Percentiles rank a stretch among this genome's conserved stretches.
These are phyloP conservation scores for Chloranthus sessilifolius DNA, from an alignment of 164 flowering plant genomes.

Conservation along the genomic window DNA sequence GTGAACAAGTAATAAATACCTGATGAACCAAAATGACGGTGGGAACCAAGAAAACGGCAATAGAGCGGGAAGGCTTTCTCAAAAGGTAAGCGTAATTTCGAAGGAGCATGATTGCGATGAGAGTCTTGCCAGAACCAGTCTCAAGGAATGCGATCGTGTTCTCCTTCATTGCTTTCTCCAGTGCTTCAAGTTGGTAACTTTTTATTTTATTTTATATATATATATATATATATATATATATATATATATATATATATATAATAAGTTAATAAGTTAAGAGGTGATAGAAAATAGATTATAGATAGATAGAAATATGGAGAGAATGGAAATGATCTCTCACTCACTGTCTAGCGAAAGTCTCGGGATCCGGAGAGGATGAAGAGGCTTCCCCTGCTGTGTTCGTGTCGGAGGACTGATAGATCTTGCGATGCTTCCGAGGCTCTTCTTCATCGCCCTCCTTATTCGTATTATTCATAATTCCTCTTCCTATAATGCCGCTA, in stretches of 20 bases:
- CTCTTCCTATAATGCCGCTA: too few relatives aligned
- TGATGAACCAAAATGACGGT: conserved; percentile 66
- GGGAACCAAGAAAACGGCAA: conserved; percentile 75
- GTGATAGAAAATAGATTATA: too few relatives aligned
- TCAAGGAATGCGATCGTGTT: conserved; percentile 82
- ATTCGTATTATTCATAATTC: too few relatives aligned
- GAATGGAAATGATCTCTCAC: too few relatives aligned
- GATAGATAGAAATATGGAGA: too few relatives aligned
- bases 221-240: too few relatives aligned
- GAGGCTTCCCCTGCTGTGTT: too few relatives aligned
- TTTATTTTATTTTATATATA: too few relatives aligned
- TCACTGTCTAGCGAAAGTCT: conserved; percentile 11
- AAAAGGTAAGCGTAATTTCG: conserved; percentile 54
- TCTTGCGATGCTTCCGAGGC: conserved; percentile 4
- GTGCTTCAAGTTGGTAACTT: conserved; percentile 85
- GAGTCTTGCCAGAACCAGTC: conserved; percentile 93
- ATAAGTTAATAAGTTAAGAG: too few relatives aligned
- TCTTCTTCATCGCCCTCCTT: background rate
- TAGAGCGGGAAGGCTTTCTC: conserved; percentile 50
- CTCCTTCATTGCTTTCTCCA: conserved; percentile 59
- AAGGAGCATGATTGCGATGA: conserved; percentile 84
- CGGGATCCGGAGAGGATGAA: conserved; percentile 4
- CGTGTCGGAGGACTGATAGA: background rate
- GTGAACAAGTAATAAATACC: conserved; percentile 24
- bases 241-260: too few relatives aligned